Evolutionary conservation across 192 early-diverging fungal genomes (phyloP), one percentile per base, ranked within the genome.

Genomic region (Coemansia umbellata): DNA sequence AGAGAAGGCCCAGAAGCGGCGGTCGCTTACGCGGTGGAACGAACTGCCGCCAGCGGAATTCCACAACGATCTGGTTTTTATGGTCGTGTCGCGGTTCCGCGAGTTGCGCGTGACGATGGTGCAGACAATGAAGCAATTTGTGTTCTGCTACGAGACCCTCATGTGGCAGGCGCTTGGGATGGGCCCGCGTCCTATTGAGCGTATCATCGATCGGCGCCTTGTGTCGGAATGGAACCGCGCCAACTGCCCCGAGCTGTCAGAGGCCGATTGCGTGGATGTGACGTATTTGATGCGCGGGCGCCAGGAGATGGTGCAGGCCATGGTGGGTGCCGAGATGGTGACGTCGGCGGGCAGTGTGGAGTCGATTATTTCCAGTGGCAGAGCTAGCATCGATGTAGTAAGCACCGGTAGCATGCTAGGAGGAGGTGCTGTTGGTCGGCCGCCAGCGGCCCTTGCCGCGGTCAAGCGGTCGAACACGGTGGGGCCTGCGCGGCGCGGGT

Each of bases 81-180:
- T 81, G 45, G 66, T 81, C 0, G 79, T 90, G 39, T 72, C 70
- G 28, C 66, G 73, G 5, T 83, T 94, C 59, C 70, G 91, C 52
- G 80, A 85, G 57, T 89, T 91, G 55, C 81, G 92, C 22, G 67
- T 93, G 26, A 76, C 78, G 9, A 86, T 90, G 82, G 91, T 94
- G n/a, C 91, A 94, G 68, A 87, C 86, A 2, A 56, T 86, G 31
- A 55, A 75, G 36, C 91, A 94, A 74, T 94, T 84, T 78, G 84
- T 81, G 18, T 91, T 90, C 58, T 89, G 87, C 65, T 90, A 93
- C 55, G 88, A 92, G 53, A 84, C 89, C 2, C 66, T 90, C 49
- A 55, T 69, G 40, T 87, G 84, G 84, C 64, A 61, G 17, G 53
- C 54, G 31, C 52, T 78, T 15, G 59, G 59, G 5, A 58, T 60